Evolutionary conservation across 1,284 basidiomycete species (phyloP), one percentile per base, ranked within the genome.

Genomic region (Phenoliferia sp.): DNA sequence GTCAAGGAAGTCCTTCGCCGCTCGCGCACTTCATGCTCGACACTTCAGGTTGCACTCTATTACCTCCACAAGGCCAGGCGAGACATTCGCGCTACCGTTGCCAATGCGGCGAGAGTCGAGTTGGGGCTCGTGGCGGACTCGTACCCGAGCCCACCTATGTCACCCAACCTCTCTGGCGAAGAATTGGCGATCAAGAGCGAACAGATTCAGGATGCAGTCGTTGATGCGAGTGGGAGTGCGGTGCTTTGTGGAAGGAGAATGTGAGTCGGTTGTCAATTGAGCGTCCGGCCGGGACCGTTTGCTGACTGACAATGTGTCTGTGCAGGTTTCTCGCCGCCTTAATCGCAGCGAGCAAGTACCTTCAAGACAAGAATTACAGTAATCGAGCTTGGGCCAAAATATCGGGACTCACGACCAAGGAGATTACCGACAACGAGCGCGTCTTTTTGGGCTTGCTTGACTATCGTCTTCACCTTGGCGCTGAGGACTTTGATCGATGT

Each of bases 361-460:
- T 90, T 66, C 92, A 94, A 80, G 94, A 97, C 76, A 87, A 90
- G 64, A 92, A 90, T 63, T 96, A 94, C 76, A 92, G 90, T 19
- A 95, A 96, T 78, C 65, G 75, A 33, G 92, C 93, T 26, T 96
- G 93, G 93, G 88, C 90, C 10, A 92, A 92, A 76, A 80, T 83
- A 56, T 79, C 79, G 19, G 81, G 81, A 6, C 71, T 83, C 5
- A 71, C 76, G 19, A 74, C 79, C 34, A 68, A 69, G 52, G 81
- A 83, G 65, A 77, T 83, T 59, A 79, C 79, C 66, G 67, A 70
- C 54, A 78, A 81, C 56, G 82, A 83, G 73, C 76, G 80, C 7
- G 76, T 77, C 19, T 80, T 83, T 65, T 74, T 81, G 22, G 70
- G 73, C 48, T 72, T 80, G 28, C 74, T 82, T 62, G 78, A 77